These are phyloP conservation scores for Penicillium cataractarum DNA, from an alignment of 495 filamentous ascomycete genomes.

Conservation along the genomic window DNA sequence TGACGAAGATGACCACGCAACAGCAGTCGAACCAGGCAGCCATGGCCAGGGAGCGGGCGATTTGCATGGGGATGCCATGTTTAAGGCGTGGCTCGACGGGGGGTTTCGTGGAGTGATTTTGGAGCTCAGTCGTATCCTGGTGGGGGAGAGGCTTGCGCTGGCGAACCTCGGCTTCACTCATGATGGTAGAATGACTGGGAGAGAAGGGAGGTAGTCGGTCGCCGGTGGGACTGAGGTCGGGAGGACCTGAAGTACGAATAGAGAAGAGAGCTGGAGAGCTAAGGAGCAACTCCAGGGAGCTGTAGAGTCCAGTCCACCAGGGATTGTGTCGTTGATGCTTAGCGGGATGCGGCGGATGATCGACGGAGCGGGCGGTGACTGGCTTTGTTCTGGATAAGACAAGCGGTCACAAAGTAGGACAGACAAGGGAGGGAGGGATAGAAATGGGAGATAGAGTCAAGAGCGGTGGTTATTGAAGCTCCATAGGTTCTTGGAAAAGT, in stretches of 20 bases:
- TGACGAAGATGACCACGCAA: constrained; percentile 52
- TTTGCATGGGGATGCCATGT: constrained; percentile 66
- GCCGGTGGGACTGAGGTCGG: background rate
- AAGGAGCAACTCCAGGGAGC: constrained; percentile 8
- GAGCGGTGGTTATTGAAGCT: background rate
- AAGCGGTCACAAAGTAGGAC: background rate
- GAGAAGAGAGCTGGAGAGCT: background rate
- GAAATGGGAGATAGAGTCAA: background rate
- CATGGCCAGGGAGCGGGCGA: constrained; percentile 65
- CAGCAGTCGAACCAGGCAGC: constrained; percentile 66
- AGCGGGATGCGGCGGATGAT: constrained; percentile 20
- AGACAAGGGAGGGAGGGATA: background rate
- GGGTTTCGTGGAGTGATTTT: constrained; percentile 27
- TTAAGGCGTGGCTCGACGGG: constrained; percentile 57
- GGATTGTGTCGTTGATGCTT: background rate
- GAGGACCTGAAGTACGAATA: background rate
- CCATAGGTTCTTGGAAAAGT: background rate
- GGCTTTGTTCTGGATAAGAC: background rate
- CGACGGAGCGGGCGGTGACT: constrained; percentile 10
- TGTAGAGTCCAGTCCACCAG: background rate
- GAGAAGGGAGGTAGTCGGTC: background rate
- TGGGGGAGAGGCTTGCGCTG: constrained; percentile 40
- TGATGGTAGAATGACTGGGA: constrained; percentile 20
- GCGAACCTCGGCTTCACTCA: constrained; percentile 47
- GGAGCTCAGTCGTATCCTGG: constrained; percentile 20